Evolutionary conservation across 2,329 filamentous ascomycete species (phyloP).

Genomic region (Apiospora marii): DNA sequence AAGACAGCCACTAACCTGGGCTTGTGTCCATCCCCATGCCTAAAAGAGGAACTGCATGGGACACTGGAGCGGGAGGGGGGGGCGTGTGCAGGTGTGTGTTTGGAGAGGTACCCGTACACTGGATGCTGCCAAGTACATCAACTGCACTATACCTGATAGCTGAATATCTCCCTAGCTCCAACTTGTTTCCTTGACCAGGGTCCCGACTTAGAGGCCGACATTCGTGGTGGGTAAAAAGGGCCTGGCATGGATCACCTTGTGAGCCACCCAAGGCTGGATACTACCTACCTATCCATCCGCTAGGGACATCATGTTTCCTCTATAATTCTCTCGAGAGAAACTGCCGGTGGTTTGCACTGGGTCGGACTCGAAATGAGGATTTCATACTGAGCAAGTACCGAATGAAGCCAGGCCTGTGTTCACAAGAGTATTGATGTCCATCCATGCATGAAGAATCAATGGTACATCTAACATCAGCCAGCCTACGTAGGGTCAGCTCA

Average conservation of each 20-base stretch:
- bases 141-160: background rate
- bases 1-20: constrained; percentile 16
- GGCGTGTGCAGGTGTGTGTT: constrained; percentile 17
- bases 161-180: constrained; percentile 2
- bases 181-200: constrained; percentile 11
- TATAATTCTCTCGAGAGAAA: background rate
- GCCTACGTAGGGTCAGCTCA: too few relatives aligned
- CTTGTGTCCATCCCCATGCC: constrained; percentile 19
- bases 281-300: background rate
- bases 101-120: constrained; percentile 14
- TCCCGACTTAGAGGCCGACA: constrained; percentile 11
- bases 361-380: background rate
- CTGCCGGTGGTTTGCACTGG: background rate
- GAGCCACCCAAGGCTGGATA: background rate
- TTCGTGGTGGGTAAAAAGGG: constrained; percentile 21
- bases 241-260: background rate
- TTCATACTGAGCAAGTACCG: background rate
- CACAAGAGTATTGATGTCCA: background rate
- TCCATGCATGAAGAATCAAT: too few relatives aligned
- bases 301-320: background rate
- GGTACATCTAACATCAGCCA: too few relatives aligned
- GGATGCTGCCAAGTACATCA: background rate
- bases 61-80: constrained; percentile 7
- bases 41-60: constrained; percentile 24
- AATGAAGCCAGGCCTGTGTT: background rate